Conservation (phyloP, 2,329 filamentous ascomycete species). For the Colletotrichum sp. region DNA sequence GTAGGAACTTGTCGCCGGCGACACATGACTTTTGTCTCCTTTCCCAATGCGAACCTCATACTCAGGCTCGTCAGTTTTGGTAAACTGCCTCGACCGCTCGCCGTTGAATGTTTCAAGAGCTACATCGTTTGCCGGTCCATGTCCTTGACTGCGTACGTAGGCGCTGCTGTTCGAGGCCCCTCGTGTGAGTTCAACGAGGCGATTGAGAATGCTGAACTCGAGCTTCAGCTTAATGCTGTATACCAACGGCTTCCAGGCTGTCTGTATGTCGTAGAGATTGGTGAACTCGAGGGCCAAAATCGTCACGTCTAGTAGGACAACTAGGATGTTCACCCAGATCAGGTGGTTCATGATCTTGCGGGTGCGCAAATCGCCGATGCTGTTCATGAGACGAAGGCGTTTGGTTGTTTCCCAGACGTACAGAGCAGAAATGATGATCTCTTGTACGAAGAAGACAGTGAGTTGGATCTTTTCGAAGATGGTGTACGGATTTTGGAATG, state of each 20-base stretch:
- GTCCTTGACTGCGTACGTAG: not conserved
- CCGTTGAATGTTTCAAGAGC: not conserved
- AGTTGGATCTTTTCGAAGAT: conserved; percentile 46
- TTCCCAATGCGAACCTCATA: not conserved
- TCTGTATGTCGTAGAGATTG: conserved; percentile 36
- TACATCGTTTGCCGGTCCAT: not conserved
- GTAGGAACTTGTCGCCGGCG: not conserved
- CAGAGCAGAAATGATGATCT: conserved; percentile 51
- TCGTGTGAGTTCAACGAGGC: conserved; percentile 33
- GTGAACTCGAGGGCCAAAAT: conserved; percentile 36
- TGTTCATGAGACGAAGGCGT: conserved; percentile 29
- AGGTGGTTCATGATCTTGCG: conserved; percentile 44
- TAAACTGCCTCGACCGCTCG: not conserved
- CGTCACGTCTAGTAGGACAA: conserved; percentile 49
- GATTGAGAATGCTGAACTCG: conserved; percentile 39
- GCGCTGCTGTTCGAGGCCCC: not conserved
- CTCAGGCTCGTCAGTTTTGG: not conserved
- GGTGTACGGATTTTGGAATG: conserved; percentile 42
- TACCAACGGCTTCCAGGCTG: conserved; percentile 35
- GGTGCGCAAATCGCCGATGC: conserved; percentile 8
- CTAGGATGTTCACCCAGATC: conserved; percentile 49
- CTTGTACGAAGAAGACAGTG: not conserved
- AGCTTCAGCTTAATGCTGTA: conserved; percentile 42
- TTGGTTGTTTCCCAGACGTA: conserved; percentile 59
- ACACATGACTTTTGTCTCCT: not conserved